Conservation (phyloP, 2,329 filamentous ascomycete genomes). For the Beauveria caledonica region DNA sequence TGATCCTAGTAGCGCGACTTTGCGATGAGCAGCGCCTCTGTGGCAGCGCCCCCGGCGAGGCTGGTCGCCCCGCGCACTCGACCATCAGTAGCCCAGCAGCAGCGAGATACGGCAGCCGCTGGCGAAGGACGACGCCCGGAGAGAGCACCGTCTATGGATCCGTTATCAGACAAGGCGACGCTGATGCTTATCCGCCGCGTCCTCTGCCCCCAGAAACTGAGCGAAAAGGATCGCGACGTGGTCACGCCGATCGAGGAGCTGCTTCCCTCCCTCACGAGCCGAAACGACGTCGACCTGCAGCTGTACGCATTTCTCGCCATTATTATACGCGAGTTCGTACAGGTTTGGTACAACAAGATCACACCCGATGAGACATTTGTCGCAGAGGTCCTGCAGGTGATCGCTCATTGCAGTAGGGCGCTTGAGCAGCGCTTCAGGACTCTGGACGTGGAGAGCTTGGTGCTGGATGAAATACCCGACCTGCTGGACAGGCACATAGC, state of each 20-base stretch:
- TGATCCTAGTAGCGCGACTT: neutral
- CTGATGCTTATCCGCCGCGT: constrained; percentile 71
- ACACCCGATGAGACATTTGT: constrained; percentile 85
- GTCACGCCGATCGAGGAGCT: constrained; percentile 64
- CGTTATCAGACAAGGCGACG: constrained; percentile 71
- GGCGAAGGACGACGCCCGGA: constrained; percentile 22
- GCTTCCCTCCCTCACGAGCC: constrained; percentile 84
- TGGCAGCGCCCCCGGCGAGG: constrained; percentile 5
- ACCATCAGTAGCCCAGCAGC: constrained; percentile 13
- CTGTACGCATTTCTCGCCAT: constrained; percentile 89
- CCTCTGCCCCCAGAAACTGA: constrained; percentile 65
- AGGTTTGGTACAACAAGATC: constrained; percentile 88
- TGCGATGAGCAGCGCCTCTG: constrained; percentile 5
- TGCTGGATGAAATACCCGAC: constrained; percentile 82
- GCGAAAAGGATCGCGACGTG: constrained; percentile 44
- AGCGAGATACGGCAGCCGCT: constrained; percentile 19
- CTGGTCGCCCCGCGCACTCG: constrained; percentile 10
- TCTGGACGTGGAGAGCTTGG: constrained; percentile 71
- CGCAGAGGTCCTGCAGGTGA: constrained; percentile 78
- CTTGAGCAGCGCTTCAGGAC: constrained; percentile 78
- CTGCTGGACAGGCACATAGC: constrained; percentile 72
- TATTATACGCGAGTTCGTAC: constrained; percentile 81
- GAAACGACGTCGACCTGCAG: constrained; percentile 87
- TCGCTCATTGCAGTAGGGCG: constrained; percentile 83
- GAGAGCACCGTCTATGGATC: constrained; percentile 34